Base-by-base conservation (phyloP, 768 basidiomycete genomes). In the Mycena sanguinolenta region DNA sequence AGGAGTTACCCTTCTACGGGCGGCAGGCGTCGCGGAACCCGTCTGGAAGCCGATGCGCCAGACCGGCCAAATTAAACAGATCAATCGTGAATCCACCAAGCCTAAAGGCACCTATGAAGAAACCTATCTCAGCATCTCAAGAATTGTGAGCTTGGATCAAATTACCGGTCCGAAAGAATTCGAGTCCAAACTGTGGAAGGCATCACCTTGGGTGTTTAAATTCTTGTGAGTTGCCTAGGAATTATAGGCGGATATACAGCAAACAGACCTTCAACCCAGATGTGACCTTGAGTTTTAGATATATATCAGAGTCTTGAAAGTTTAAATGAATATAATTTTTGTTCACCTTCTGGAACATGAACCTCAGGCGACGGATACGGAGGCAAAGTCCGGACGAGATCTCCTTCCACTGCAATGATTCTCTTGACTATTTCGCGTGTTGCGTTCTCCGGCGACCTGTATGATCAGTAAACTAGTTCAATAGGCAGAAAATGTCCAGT, bases 211-310 rank as follows among this genome's bases (percentile, higher is more conserved):
- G 44, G 3, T 2, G n/a, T 34, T 34, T 7, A 23, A 23, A 52
- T 23, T 61, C 63, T 55, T 57, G 34, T 44, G 46, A 38, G 39
- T 36, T 21, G 4, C 21, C 65, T 34, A 57, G 27, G 32, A 19
- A 50, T 50, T 42, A 57, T n/a, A n/a, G n/a, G n/a, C n/a, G n/a
- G 25, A n/a, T 38, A 59, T 21, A 46, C 58, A 62, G 59, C 21
- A 16, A 34, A 63, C 82, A 59, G 60, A 89, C 91, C 92, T 86
- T 94, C 92, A 59, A 94, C 85, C 93, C 93, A 94, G 46, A 89
- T 83, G 68, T 93, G 89, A 1, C 91, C n/a, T n/a, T n/a, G n/a
- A n/a, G n/a, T n/a, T n/a, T n/a, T n/a, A n/a, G n/a, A n/a, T n/a
- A n/a, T n/a, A n/a, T n/a, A n/a, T n/a, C n/a, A n/a, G n/a, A n/a